A percentile compares a stretch with the other conserved stretches of the same genome.
Conservation (phyloP, 768 basidiomycete species). For the Infundibulicybe gibba region DNA sequence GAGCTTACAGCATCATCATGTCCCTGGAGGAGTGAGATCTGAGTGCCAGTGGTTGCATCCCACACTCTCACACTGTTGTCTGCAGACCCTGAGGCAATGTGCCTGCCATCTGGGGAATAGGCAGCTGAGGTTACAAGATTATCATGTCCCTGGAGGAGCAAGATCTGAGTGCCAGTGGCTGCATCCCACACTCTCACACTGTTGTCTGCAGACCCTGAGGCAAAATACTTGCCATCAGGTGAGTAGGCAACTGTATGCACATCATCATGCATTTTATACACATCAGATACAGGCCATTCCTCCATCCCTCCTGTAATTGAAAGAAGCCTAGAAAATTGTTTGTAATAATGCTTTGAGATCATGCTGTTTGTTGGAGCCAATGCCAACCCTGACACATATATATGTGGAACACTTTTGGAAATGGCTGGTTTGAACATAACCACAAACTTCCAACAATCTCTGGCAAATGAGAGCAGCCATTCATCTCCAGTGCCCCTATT, state of each 20-base stretch:
- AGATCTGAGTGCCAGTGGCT: constrained; percentile 4
- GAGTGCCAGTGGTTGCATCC: constrained; percentile 2
- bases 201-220: not conserved
- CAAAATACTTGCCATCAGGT: constrained; percentile 6
- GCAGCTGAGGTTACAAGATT: constrained; percentile 11
- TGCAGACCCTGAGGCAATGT: constrained; percentile 1
- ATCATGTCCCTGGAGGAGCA: constrained; percentile 12
- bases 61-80: constrained; percentile 13
- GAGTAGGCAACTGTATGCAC: constrained; percentile 15
- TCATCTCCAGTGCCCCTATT: not conserved
- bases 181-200: not conserved
- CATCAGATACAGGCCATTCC: constrained; percentile 1
- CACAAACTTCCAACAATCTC: constrained; percentile 8
- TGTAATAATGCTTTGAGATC: not conserved
- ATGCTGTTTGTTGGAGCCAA: constrained; percentile 11
- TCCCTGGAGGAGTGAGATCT: constrained; percentile 3
- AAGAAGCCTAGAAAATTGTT: not conserved
- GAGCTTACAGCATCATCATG: constrained; percentile 12
- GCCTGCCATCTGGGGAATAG: constrained; percentile 7
- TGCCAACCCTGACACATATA: constrained; percentile 21
- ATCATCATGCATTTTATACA: constrained; percentile 6
- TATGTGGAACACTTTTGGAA: constrained; percentile 14
- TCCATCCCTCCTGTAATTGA: not conserved
- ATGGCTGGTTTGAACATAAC: constrained; percentile 9
- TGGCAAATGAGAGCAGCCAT: not conserved